Evolutionary conservation across 108 stramenopile genomes (phyloP).

Genomic region (Nitzschia inconspicua): DNA sequence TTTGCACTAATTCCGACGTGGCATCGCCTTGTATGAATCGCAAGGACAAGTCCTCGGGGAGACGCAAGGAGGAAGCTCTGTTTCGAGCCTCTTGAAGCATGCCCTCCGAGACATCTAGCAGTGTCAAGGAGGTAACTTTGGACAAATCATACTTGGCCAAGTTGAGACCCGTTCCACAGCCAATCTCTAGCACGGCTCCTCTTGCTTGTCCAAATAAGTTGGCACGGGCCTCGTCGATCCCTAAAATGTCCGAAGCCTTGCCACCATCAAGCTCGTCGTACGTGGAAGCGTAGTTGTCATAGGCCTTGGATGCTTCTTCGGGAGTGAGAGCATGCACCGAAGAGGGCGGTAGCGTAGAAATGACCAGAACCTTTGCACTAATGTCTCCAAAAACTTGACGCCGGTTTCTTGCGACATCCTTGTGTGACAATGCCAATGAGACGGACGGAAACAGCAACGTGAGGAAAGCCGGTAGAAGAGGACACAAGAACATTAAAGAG

Average conservation of each 20-base stretch:
- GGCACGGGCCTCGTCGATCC: slow-evolving; percentile 67
- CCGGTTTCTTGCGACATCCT: not conserved
- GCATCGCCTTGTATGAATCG: slow-evolving; percentile 75
- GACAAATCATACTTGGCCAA: slow-evolving; percentile 50
- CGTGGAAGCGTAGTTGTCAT: slow-evolving; percentile 69
- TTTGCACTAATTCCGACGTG: slow-evolving; percentile 50
- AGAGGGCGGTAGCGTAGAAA: not conserved
- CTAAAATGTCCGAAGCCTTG: slow-evolving; percentile 47
- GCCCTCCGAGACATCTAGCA: slow-evolving; percentile 73
- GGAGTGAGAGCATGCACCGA: slow-evolving; percentile 48
- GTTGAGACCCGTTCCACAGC: slow-evolving; percentile 84
- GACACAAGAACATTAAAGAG: too few species aligned
- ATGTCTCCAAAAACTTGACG: slow-evolving; percentile 3
- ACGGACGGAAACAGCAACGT: not conserved
- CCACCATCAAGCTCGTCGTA: slow-evolving; percentile 86
- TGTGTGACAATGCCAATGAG: too few species aligned
- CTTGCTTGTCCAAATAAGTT: slow-evolving; percentile 46
- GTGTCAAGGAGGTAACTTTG: slow-evolving; percentile 54
- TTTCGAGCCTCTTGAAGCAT: slow-evolving; percentile 69
- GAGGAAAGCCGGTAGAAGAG: not conserved
- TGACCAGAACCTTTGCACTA: not conserved
- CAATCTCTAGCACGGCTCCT: slow-evolving; percentile 82
- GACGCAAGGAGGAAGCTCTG: not conserved
- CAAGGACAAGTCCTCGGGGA: slow-evolving; percentile 12
- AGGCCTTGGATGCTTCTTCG: slow-evolving; percentile 54